Evolutionary conservation across 345 rosid genomes (phyloP), one percentile per base, ranked within the genome.

Genomic region (Populus nigra): DNA sequence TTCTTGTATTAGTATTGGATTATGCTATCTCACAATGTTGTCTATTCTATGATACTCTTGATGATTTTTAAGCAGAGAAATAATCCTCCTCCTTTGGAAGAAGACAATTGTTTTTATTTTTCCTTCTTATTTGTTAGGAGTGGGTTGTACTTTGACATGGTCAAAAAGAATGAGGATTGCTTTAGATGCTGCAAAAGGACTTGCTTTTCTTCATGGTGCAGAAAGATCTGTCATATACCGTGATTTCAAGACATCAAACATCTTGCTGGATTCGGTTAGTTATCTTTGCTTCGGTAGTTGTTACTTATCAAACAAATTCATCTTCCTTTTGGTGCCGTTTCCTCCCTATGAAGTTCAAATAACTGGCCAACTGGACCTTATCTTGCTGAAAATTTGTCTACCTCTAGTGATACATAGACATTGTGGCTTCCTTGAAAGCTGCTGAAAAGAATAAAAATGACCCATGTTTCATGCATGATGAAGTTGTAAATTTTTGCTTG

Each of bases 191-290:
- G 99, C 99, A 63, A 92, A 86, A 87, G 98, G 99, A 68, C 98
- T 96, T 77, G 95, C 97, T 45, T 88, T 85, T 90, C 99, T 96
- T 86, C 99, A 94, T 83, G 92, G 91, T 78, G 97, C 97, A 20
- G 95, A 91, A 82, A 87, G 97, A 71, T 88, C 97, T 17, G 77
- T 96, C 79, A 96, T 96, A 74, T 96, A 96, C 87, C 97, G 99
- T 18, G 99, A 96, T 83, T 88, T 96, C 86, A 96, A 96, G 91
- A 90, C 97, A 68, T 95, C 99, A 66, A 96, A 96, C 84, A 86
- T 96, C 90, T 89, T 96, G 85, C 89, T 96, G 72, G 97, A 92
- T 79, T 85, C 69, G 86, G 98, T 92, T 73, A 79, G 92, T 85
- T 67, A n/a, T 69, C 70, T 16, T 39, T 61, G 33, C 27, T 16